Evolutionary conservation across 1,284 basidiomycete genomes (phyloP).

Genomic region (Hymenochaete sp.): DNA sequence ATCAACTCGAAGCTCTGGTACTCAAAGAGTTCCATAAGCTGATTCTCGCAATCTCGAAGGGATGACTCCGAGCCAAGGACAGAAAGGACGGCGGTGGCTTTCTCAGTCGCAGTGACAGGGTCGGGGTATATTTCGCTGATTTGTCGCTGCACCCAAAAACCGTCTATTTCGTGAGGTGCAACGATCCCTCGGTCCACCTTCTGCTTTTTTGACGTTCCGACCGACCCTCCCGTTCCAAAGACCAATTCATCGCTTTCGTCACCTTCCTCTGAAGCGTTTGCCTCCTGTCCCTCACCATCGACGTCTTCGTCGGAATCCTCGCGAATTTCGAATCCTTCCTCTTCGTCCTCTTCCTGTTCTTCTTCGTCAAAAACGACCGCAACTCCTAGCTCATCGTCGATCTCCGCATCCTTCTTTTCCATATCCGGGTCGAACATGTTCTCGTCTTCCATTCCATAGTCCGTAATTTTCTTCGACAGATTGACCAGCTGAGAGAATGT

Average conservation of each 20-base stretch:
- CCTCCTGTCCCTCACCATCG: conserved; percentile 40
- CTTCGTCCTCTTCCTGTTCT: conserved; percentile 84
- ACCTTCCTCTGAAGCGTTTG: conserved; percentile 36
- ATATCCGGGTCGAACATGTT: conserved; percentile 62
- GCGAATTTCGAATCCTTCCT: conserved; percentile 73
- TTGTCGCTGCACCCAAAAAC: conserved; percentile 97
- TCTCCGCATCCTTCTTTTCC: conserved; percentile 72
- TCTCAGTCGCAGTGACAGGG: conserved; percentile 89
- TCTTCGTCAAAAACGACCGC: conserved; percentile 97
- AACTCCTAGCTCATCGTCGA: conserved; percentile 90
- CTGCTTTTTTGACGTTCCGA: conserved; percentile 30
- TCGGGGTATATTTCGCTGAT: conserved; percentile 88
- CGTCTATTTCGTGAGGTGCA: conserved; percentile 88
- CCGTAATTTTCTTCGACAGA: conserved; percentile 93
- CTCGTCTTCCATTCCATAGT: conserved; percentile 88
- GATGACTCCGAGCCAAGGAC: conserved; percentile 86
- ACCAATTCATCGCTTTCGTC: conserved; percentile 60
- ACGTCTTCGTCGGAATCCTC: conserved; percentile 74
- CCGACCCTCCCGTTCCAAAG: conserved; percentile 48
- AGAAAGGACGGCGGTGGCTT: conserved; percentile 79
- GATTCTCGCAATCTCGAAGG: conserved; percentile 93
- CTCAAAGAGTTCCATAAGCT: conserved; percentile 95
- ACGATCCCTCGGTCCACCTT: conserved; percentile 73
- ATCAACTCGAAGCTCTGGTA: conserved; percentile 91
- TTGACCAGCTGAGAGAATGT: conserved; percentile 80